Conservation (phyloP, 2,329 filamentous ascomycete species). For the Talaromyces sp. region DNA sequence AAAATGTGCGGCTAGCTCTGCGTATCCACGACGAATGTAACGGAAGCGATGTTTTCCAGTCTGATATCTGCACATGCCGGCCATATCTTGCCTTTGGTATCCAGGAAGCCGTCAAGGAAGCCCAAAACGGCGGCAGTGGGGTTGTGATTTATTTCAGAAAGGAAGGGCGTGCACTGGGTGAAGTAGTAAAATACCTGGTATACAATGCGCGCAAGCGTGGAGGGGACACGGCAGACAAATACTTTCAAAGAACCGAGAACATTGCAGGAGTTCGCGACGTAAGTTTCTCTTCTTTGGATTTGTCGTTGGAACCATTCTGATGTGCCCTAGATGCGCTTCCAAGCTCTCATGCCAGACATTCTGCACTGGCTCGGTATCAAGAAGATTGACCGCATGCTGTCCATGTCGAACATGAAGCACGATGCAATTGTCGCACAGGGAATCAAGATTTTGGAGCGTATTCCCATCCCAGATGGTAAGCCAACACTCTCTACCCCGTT, state of each 20-base stretch:
- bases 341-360: slow-evolving; percentile 96
- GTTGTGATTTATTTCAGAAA: slow-evolving; percentile 99
- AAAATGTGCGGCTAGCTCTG: slow-evolving; percentile 71
- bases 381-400: slow-evolving; percentile 97
- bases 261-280: slow-evolving; percentile 85
- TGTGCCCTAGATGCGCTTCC: slow-evolving; percentile 77
- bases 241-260: slow-evolving; percentile 96
- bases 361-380: slow-evolving; percentile 97
- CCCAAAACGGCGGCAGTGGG: slow-evolving; percentile 86
- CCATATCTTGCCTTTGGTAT: slow-evolving; percentile 97
- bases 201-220: slow-evolving; percentile 46
- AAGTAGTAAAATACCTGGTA: slow-evolving; percentile 86
- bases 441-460: slow-evolving; percentile 75
- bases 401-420: slow-evolving; percentile 78
- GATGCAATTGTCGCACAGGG: slow-evolving; percentile 48
- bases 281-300: slow-evolving; percentile 9
- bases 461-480: slow-evolving; percentile 71
- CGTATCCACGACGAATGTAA: slow-evolving; percentile 89
- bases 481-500: not conserved
- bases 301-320: slow-evolving; percentile 11
- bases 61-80: slow-evolving; percentile 89
- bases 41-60: slow-evolving; percentile 94
- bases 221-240: slow-evolving; percentile 44
- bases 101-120: slow-evolving; percentile 94
- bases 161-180: slow-evolving; percentile 87